Base-by-base conservation (phyloP, 805 yeast species). In the Kodamaea neixiangensis region DNA sequence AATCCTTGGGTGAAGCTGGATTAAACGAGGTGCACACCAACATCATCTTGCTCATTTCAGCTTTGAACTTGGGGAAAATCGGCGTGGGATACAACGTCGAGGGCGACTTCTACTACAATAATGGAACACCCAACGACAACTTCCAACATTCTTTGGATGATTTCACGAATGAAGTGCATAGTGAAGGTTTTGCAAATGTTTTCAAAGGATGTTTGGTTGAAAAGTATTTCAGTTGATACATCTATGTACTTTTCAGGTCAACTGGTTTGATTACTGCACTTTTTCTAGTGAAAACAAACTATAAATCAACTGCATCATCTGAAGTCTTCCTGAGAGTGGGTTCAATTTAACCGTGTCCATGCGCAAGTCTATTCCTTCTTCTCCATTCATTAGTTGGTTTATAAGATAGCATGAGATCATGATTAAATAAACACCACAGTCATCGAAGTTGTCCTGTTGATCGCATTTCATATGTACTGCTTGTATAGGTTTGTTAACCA, bases 361-460 rank as follows among this genome's bases (percentile, higher is more conserved):
- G 29, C 68, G 72, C 44, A 81, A 63, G 55, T 71, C 63, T 14
- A 80, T 66, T 5, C 59, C 64, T 0, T 56, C 60, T 15, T 25
- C 50, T 7, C 47, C 51, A 17, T 10, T 38, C 10, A 49, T 20
- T 11, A 56, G 25, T 31, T 42, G 50, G 9, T 35, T 31, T 5
- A 56, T 15, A 40, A 56, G 54, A 38, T 47, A 55, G 48, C 76
- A 67, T 9, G 76, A 64, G 34, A 68, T 62, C 77, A 73, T 73
- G 29, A 70, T 59, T 44, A 71, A 58, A 52, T 61, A 61, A 2
- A 82, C 77, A 0, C 89, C 89, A 63, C 89, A 84, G 62, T 84
- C 89, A 52, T 82, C 83, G 6, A 83, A 84, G 60, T 84, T 84
- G 11, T 73, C 67, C 63, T 84, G 89, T 54, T 84, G 89, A 33